A percentile compares a stretch with the other conserved stretches of the same genome.
Conservation (phyloP, 768 basidiomycete species). For the Kwoniella sp. region DNA sequence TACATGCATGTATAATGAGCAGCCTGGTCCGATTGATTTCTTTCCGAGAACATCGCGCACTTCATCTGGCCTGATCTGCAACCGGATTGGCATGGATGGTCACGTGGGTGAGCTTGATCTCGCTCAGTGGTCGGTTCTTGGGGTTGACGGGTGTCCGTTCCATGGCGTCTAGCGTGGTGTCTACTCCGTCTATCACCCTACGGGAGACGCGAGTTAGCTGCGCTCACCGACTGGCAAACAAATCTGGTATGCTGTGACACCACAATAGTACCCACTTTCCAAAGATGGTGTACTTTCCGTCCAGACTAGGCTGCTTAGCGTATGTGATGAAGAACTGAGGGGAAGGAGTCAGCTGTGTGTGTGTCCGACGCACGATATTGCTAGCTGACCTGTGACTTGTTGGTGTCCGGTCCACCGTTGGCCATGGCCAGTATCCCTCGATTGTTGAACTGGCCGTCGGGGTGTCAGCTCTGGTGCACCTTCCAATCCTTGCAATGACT, state of each 20-base stretch:
- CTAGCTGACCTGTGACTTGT: constrained; percentile 59
- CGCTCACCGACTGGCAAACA: background rate
- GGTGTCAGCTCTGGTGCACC: background rate
- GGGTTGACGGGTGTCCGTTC: constrained; percentile 84
- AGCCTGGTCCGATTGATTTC: background rate
- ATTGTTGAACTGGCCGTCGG: constrained; percentile 70
- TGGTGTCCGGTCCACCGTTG: constrained; percentile 61
- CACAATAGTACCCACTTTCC: constrained; percentile 58
- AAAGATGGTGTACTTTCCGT: constrained; percentile 85
- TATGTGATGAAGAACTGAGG: constrained; percentile 61
- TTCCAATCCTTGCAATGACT: too few species aligned
- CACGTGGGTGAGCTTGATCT: constrained; percentile 77
- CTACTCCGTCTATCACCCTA: constrained; percentile 91
- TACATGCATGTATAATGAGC: constrained; percentile 6
- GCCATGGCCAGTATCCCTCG: constrained; percentile 97
- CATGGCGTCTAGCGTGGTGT: constrained; percentile 88
- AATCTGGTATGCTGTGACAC: background rate
- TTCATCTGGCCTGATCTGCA: constrained; percentile 59
- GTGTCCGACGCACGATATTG: background rate
- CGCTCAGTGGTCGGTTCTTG: constrained; percentile 80
- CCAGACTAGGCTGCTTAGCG: constrained; percentile 86
- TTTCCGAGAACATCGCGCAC: background rate
- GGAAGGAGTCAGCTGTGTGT: background rate
- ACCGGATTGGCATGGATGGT: constrained; percentile 92
- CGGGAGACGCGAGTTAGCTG: background rate